A percentile compares a stretch with the other conserved stretches of the same genome.
phyloP scores from a whole-genome alignment of 2,329 filamentous ascomycete species.

The Aspergillus ustus region DNA sequence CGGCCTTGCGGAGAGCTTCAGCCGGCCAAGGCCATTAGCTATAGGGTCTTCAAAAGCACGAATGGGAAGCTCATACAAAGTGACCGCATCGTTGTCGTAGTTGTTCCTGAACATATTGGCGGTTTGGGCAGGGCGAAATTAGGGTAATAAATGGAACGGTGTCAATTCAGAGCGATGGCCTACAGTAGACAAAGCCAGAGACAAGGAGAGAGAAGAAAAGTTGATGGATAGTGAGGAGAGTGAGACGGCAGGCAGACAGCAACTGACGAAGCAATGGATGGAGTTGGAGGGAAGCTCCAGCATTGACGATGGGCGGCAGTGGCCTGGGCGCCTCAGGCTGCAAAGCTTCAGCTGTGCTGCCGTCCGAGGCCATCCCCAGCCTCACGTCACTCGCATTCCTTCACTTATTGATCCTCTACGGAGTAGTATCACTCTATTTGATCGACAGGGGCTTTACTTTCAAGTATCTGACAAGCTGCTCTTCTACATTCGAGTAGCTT shows the following conservation, averaged over 20 bases:
- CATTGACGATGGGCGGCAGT: conserved; percentile 13
- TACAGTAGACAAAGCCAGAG: not conserved
- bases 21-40: conserved; percentile 21
- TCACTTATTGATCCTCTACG: conserved; percentile 3
- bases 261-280: conserved; percentile 32
- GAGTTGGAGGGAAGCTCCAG: conserved; percentile 13
- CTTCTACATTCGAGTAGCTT: not conserved
- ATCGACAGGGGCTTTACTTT: not conserved
- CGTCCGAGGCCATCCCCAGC: conserved; percentile 28
- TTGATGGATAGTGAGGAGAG: conserved; percentile 17
- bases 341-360: conserved; percentile 16
- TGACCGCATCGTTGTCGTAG: conserved; percentile 99
- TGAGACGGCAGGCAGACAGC: conserved; percentile 36
- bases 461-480: not conserved
- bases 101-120: conserved; percentile 94
- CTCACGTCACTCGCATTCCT: conserved; percentile 31
- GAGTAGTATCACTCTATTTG: not conserved
- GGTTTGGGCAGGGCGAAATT: conserved; percentile 12
- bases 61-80: conserved; percentile 69
- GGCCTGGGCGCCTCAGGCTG: conserved; percentile 26
- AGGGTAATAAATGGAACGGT: not conserved
- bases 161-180: not conserved
- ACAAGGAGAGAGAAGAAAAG: conserved; percentile 13
- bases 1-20: conserved; percentile 93
- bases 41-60: conserved; percentile 19